phyloP scores from a whole-genome alignment of 768 basidiomycete genomes.

The Chiua virens region DNA sequence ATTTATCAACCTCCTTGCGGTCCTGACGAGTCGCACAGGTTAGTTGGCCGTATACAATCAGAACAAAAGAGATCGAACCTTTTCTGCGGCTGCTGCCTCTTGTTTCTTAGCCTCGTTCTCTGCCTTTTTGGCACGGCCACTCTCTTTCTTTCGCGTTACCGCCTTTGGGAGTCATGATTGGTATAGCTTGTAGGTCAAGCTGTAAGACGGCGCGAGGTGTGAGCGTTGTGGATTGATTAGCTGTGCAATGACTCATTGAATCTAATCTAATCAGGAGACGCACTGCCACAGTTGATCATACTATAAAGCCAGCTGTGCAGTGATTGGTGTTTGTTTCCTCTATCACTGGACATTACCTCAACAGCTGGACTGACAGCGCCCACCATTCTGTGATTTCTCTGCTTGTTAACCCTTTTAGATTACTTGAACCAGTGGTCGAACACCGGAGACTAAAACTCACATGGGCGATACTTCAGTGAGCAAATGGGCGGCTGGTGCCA shows the following conservation, averaged over 20 bases:
- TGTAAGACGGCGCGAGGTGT: slow-evolving; percentile 2
- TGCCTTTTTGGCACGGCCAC: slow-evolving; percentile 87
- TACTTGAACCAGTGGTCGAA: background rate
- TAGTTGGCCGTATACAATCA: background rate
- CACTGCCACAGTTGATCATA: slow-evolving; percentile 28
- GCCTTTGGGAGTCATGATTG: slow-evolving; percentile 79
- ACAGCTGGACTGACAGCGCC: background rate
- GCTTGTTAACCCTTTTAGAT: background rate
- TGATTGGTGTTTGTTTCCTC: background rate
- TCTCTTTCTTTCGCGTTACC: slow-evolving; percentile 91
- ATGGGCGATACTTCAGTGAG: slow-evolving; percentile 31
- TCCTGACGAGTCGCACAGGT: slow-evolving; percentile 46
- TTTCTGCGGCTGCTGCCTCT: slow-evolving; percentile 56
- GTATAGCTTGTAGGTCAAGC: background rate
- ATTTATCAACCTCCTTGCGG: slow-evolving; percentile 63
- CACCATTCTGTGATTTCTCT: background rate
- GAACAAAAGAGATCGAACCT: slow-evolving; percentile 38
- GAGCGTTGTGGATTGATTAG: slow-evolving; percentile 1
- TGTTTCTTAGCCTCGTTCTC: slow-evolving; percentile 87
- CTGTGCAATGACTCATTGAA: slow-evolving; percentile 18
- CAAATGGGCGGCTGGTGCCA: slow-evolving; percentile 37
- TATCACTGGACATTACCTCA: background rate
- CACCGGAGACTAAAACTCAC: background rate
- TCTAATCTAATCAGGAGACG: slow-evolving; percentile 22
- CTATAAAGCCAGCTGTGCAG: slow-evolving; percentile 5